Evolutionary conservation across 1,284 basidiomycete species (phyloP).

Genomic region (Entoloma clypeatum): DNA sequence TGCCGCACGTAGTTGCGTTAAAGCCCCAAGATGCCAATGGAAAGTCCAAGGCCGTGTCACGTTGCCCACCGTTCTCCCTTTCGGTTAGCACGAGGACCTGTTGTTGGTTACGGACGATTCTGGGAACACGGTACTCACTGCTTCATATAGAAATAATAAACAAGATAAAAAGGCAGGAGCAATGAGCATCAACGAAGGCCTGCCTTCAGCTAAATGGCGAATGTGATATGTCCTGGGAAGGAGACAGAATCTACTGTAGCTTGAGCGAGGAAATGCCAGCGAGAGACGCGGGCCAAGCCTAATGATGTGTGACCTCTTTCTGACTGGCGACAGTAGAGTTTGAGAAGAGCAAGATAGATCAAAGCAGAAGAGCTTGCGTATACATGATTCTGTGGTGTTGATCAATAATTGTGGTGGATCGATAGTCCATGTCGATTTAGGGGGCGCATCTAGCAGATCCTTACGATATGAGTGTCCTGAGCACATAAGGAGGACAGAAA

Average conservation of each 20-base stretch:
- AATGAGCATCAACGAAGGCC: constrained; percentile 72
- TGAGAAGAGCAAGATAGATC: constrained; percentile 64
- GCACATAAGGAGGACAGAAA: background rate
- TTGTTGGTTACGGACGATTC: too few species aligned
- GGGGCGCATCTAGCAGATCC: constrained; percentile 39
- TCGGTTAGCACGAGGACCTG: too few species aligned
- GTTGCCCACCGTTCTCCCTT: too few species aligned
- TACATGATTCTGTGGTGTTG: constrained; percentile 74
- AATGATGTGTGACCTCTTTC: constrained; percentile 74
- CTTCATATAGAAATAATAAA: constrained; percentile 67
- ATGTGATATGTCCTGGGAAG: constrained; percentile 82
- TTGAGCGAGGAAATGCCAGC: constrained; percentile 78
- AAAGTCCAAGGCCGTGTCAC: too few species aligned
- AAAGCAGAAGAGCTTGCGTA: constrained; percentile 66
- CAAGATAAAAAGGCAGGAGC: constrained; percentile 80
- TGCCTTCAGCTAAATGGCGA: constrained; percentile 80
- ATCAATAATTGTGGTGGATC: constrained; percentile 52
- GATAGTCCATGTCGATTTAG: constrained; percentile 49
- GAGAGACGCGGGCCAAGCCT: constrained; percentile 71
- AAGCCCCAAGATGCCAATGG: too few species aligned
- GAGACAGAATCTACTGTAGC: constrained; percentile 76
- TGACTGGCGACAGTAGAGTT: constrained; percentile 70
- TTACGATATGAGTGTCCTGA: background rate
- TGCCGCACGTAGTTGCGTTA: too few species aligned
- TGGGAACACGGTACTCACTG: constrained; percentile 44